Evolutionary conservation across 2,329 filamentous ascomycete genomes (phyloP).

Genomic region (Rutstroemia sp.): DNA sequence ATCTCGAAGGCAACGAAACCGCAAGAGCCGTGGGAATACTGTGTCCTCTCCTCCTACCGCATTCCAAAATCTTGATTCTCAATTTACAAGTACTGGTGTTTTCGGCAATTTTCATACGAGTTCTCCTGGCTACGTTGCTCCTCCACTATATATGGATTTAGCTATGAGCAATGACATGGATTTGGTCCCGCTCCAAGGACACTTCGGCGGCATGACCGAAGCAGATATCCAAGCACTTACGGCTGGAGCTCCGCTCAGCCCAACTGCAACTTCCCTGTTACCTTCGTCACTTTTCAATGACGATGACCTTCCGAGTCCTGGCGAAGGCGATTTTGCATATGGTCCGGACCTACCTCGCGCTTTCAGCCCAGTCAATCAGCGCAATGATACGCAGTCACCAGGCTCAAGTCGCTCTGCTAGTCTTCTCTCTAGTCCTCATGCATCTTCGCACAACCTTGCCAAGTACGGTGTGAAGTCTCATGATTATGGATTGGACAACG

Average conservation of each 20-base stretch:
- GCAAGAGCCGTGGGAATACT: constrained; percentile 34
- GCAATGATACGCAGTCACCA: constrained; percentile 50
- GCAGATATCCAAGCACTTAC: constrained; percentile 54
- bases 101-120: constrained; percentile 37
- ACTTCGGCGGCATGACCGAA: constrained; percentile 45
- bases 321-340: constrained; percentile 21
- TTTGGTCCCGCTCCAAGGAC: constrained; percentile 27
- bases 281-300: constrained; percentile 60
- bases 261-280: constrained; percentile 65
- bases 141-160: constrained; percentile 38
- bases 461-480: constrained; percentile 35
- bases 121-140: constrained; percentile 41
- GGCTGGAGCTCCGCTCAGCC: constrained; percentile 65
- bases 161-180: constrained; percentile 25
- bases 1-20: constrained; percentile 31
- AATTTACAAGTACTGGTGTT: constrained; percentile 31
- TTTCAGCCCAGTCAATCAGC: constrained; percentile 32
- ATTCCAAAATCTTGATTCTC: constrained; percentile 27
- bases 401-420: constrained; percentile 49
- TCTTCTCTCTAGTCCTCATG: constrained; percentile 54
- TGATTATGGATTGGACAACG: constrained; percentile 22
- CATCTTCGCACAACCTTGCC: constrained; percentile 50
- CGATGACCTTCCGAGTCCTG: constrained; percentile 45
- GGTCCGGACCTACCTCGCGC: constrained; percentile 29
- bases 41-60: constrained; percentile 25